Evolutionary conservation across 208 protist species (phyloP), one percentile per base, ranked within the genome.

Genomic region (Leishmania amazonensis): DNA sequence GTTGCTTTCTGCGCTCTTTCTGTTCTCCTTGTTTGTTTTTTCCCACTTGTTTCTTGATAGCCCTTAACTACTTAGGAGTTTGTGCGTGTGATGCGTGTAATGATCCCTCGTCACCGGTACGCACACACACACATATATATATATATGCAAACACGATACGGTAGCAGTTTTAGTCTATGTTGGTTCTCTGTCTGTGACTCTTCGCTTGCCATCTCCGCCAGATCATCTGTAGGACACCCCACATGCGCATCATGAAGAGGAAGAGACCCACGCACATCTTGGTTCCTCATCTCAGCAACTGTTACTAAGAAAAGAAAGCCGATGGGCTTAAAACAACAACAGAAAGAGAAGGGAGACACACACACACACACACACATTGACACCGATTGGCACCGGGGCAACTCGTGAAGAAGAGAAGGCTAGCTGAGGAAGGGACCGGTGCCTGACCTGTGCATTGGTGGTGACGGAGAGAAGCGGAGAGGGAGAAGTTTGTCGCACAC

Each of bases 41-140:
- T 76, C 40, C n/a, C n/a, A 35, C n/a, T 64, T 45, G 67, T 45
- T 72, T 72, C 21, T 54, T 47, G 28, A 74, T 47, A 74, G 24
- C 31, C 54, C 45, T 74, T 74, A 74, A 74, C 70, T 74, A 49
- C 70, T 74, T 74, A 74, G 70, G 70, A 49, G n/a, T 3, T 8
- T 68, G 64, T 68, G 31, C 42, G 64, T 68, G 24, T 54, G 51
- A 54, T 15, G 51, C 51, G 17, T 54, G 51, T 67, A 62, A 58
- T 79, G 54, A 74, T 54, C 2, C 17, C n/a, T 21, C 9, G 70
- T 54, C 40, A 49, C 45, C 9, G 9, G 8, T 49, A 49, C 45
- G 9, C 68, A n/a, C 38, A 3, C 68, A 31, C 38, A 35, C n/a
- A 42, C 71, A 54, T 2, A 75, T 2, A 75, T 47, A 58, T 8